phyloP scores from a whole-genome alignment of 2,329 filamentous ascomycete genomes.

The Hawksworthiomyces lignivorus region DNA sequence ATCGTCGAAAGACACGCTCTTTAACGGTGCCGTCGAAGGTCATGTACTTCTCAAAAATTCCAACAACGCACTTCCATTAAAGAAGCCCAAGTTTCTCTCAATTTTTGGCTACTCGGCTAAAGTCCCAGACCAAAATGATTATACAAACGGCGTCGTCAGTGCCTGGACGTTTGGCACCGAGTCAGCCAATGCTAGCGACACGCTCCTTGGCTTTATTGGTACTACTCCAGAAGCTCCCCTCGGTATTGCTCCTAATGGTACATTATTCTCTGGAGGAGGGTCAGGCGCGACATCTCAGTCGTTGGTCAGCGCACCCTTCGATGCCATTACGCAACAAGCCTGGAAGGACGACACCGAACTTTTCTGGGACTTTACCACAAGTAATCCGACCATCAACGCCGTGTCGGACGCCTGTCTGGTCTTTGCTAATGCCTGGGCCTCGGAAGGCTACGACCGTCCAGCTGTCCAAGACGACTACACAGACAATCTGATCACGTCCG shows the following conservation, averaged over 20 bases:
- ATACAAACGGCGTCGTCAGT: conserved; percentile 25
- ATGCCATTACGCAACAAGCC: conserved; percentile 44
- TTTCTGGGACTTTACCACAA: conserved; percentile 48
- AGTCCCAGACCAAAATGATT: conserved; percentile 34
- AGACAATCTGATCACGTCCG: conserved; percentile 46
- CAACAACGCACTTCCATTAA: conserved; percentile 46
- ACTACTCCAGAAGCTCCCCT: background rate
- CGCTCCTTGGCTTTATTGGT: conserved; percentile 1
- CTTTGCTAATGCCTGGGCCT: conserved; percentile 58
- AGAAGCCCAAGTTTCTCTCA: conserved; percentile 42
- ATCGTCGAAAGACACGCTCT: conserved; percentile 30
- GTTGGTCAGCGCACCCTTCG: conserved; percentile 42
- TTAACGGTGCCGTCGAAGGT: conserved; percentile 54
- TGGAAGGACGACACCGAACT: conserved; percentile 48
- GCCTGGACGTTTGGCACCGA: conserved; percentile 34
- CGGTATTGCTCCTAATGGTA: conserved; percentile 32
- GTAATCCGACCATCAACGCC: conserved; percentile 39
- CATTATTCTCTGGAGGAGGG: conserved; percentile 33
- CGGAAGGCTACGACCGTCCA: conserved; percentile 60
- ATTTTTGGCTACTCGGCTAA: conserved; percentile 56
- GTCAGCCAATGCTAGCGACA: conserved; percentile 16
- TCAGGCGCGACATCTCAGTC: conserved; percentile 27
- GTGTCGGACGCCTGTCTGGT: conserved; percentile 58
- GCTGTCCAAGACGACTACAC: conserved; percentile 59
- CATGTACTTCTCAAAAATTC: conserved; percentile 58